Conservation (phyloP, 2,329 filamentous ascomycete genomes). For the Scedosporium apiospermum region DNA sequence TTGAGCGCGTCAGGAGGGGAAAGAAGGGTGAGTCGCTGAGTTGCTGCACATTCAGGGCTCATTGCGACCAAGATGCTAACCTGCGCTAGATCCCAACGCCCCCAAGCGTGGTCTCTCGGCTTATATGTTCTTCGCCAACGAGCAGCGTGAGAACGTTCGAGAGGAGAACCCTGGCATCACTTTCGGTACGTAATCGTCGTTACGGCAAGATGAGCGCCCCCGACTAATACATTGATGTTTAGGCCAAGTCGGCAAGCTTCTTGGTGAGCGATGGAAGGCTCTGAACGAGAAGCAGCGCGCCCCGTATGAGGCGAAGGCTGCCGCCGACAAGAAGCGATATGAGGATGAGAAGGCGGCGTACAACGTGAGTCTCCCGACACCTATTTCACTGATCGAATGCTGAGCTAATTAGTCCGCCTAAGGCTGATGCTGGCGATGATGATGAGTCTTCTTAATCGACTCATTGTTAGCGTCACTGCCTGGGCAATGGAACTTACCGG, state of each 20-base stretch:
- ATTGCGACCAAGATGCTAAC: neutral
- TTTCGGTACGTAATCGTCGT: conserved; percentile 56
- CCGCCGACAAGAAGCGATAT: conserved; percentile 96
- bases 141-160: conserved; percentile 95
- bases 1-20: conserved; percentile 38
- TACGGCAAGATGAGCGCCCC: neutral
- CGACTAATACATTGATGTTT: conserved; percentile 9
- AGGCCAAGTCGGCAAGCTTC: conserved; percentile 95
- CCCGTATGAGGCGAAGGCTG: conserved; percentile 95
- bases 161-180: conserved; percentile 97
- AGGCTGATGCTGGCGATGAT: conserved; percentile 28
- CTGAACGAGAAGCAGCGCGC: conserved; percentile 84
- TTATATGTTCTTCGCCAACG: conserved; percentile 99
- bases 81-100: conserved; percentile 72
- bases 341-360: conserved; percentile 96
- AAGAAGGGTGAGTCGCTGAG: conserved; percentile 47
- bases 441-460: conserved; percentile 38
- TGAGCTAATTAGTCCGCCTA: conserved; percentile 17
- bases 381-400: conserved; percentile 1
- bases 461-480: neutral
- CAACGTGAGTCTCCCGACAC: conserved; percentile 50
- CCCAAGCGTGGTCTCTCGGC: conserved; percentile 98
- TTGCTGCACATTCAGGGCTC: neutral
- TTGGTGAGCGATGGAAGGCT: conserved; percentile 98
- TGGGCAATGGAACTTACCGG: neutral